phyloP scores from a whole-genome alignment of 768 basidiomycete species.

The Lanmaoa rubissima region DNA sequence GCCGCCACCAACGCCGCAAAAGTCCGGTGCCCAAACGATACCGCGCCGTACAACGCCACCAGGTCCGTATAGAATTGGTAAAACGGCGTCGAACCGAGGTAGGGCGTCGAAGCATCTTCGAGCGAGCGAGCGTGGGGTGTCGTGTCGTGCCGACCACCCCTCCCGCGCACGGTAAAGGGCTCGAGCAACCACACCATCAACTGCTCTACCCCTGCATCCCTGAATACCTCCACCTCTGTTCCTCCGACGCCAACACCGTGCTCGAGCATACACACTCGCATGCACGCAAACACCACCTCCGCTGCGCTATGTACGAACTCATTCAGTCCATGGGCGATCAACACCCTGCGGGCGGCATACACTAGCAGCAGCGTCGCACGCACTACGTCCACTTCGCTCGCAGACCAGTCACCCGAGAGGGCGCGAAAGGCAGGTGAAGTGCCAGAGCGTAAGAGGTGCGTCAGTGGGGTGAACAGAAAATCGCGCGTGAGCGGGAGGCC shows the following conservation, averaged over 20 bases:
- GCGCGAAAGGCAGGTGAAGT: slow-evolving; percentile 66
- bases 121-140: slow-evolving; percentile 31
- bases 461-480: slow-evolving; percentile 69
- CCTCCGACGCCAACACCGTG: slow-evolving; percentile 49
- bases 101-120: slow-evolving; percentile 53
- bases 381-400: slow-evolving; percentile 75
- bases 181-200: slow-evolving; percentile 60
- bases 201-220: slow-evolving; percentile 61
- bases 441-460: slow-evolving; percentile 79
- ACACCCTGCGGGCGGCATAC: slow-evolving; percentile 45
- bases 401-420: slow-evolving; percentile 71
- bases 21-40: slow-evolving; percentile 78
- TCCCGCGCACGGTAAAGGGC: slow-evolving; percentile 43
- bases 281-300: slow-evolving; percentile 66
- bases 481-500: slow-evolving; percentile 53
- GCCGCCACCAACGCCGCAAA: slow-evolving; percentile 78
- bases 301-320: slow-evolving; percentile 28
- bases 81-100: slow-evolving; percentile 74
- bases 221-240: slow-evolving; percentile 63
- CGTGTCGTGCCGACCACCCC: not conserved
- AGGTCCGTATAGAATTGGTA: slow-evolving; percentile 95
- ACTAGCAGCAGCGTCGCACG: slow-evolving; percentile 67
- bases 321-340: slow-evolving; percentile 41
- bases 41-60: slow-evolving; percentile 83
- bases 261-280: slow-evolving; percentile 97